Conservation (phyloP, 1,139 yeast genomes). For the Yamadazyma aaseri region DNA sequence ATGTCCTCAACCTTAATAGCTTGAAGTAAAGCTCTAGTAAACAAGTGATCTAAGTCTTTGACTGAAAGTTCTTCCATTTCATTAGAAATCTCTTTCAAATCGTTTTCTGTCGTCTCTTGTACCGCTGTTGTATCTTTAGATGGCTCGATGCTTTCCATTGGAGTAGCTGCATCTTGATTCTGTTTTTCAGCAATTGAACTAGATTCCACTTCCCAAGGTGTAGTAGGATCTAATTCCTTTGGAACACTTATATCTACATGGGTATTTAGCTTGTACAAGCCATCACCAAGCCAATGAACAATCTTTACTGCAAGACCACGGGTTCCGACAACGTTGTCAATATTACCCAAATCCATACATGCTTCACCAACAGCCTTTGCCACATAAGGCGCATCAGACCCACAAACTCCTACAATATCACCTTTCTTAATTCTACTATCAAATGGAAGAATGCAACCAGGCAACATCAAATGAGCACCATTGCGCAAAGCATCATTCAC, state of each 20-base stretch:
- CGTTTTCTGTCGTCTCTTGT: slow-evolving; percentile 6
- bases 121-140: slow-evolving; percentile 6
- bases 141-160: slow-evolving; percentile 2
- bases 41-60: slow-evolving; percentile 72
- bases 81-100: slow-evolving; percentile 10
- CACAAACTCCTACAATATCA: slow-evolving; percentile 69
- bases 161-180: not conserved
- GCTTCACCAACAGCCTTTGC: slow-evolving; percentile 77
- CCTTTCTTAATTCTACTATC: slow-evolving; percentile 49
- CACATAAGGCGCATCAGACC: slow-evolving; percentile 57
- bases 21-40: slow-evolving; percentile 66
- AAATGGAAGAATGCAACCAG: slow-evolving; percentile 84
- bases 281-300: slow-evolving; percentile 55
- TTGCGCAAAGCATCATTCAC: slow-evolving; percentile 51
- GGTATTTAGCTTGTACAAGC: slow-evolving; percentile 45
- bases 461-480: slow-evolving; percentile 91
- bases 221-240: slow-evolving; percentile 23
- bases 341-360: slow-evolving; percentile 46
- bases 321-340: slow-evolving; percentile 48
- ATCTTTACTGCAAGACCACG: slow-evolving; percentile 70
- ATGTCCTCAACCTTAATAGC: slow-evolving; percentile 60
- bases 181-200: slow-evolving; percentile 9
- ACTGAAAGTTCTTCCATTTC: slow-evolving; percentile 11
- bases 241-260: slow-evolving; percentile 45
- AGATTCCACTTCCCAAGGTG: slow-evolving; percentile 18